Percentiles rank a stretch among this genome's conserved stretches.
phyloP scores from a whole-genome alignment of 2,329 filamentous ascomycete species.

The Clonostachys byssicola region DNA sequence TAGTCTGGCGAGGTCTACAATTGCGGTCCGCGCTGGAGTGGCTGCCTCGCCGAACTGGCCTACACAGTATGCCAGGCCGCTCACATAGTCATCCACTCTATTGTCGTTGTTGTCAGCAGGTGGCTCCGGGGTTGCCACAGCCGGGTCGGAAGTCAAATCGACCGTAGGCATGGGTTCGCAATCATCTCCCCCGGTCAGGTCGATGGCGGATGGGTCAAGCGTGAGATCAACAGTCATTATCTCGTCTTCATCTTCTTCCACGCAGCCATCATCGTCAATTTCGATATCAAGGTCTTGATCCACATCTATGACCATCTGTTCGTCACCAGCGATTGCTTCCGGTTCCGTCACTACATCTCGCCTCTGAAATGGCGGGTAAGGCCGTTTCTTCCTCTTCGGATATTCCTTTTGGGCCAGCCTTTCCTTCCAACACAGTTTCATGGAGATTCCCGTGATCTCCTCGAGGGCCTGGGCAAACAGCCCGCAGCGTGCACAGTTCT shows the following conservation, averaged over 20 bases:
- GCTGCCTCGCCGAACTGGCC: conserved; percentile 20
- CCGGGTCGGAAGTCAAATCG: too few relatives aligned
- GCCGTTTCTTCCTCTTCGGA: too few relatives aligned
- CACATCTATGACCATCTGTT: background rate
- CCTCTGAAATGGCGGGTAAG: background rate
- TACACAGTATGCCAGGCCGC: conserved; percentile 24
- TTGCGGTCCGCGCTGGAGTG: conserved; percentile 14
- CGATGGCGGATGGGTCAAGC: background rate
- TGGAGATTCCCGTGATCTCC: conserved; percentile 15
- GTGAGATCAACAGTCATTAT: background rate
- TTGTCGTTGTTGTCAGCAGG: conserved; percentile 1
- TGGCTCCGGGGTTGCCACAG: too few relatives aligned
- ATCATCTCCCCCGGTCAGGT: background rate
- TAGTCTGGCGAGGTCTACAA: conserved; percentile 14
- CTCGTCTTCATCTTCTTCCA: background rate
- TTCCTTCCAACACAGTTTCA: conserved; percentile 18
- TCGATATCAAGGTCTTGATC: conserved; percentile 1
- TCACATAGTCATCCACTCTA: conserved; percentile 5
- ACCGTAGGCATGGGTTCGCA: too few relatives aligned
- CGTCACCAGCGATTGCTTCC: background rate
- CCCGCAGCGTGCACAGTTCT: conserved; percentile 19
- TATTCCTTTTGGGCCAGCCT: conserved; percentile 19
- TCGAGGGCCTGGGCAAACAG: conserved; percentile 15
- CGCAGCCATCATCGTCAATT: background rate
- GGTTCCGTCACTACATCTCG: background rate